Evolutionary conservation across 2,329 filamentous ascomycete genomes (phyloP), one percentile per base, ranked within the genome.

Genomic region (Chrysoporthe austroafricana): DNA sequence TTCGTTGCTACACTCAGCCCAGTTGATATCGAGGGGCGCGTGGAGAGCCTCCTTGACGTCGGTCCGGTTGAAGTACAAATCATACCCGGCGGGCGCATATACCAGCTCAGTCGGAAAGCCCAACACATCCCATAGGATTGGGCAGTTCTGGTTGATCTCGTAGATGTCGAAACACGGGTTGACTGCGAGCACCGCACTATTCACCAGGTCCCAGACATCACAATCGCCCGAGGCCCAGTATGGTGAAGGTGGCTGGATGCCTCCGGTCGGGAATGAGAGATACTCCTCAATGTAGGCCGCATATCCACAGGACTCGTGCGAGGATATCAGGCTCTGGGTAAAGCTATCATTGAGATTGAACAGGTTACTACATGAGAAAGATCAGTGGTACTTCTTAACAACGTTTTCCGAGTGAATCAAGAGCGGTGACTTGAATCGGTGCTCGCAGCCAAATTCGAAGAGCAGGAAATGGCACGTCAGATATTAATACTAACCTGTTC

Each of bases 81-180:
- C 43, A 6, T 59, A 59, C 1, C 66, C 66, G 1, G 60, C 66
- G 11, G 62, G 66, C 13, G 66, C 61, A 52, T 63, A 67, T n/a
- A 18, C 61, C 16, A 63, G 36, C 48, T 63, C 34, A 4, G 66
- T 57, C 14, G 66, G 52, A 16, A 67, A 44, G 6, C 60, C 54
- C 7, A 67, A 52, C 0, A 63, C 61, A 14, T 67, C 60, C 87
- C 88, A 91, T 1, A 88, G 81, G 2, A 90, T 72, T 1, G 90
- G 90, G 75, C 90, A 92, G 11, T 87, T 90, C 8, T 85, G 87
- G 4, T 86, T 86, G 18, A 92, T 83, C 65, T 89, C 84, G 78
- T 92, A 92, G 21, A 91, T 80, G 74, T 91, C 86, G 78, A 89
- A 93, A 79, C 91, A 93, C 0, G 90, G 90, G 78, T 93, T 92